A percentile compares a stretch with the other conserved stretches of the same genome.
phyloP scores from a whole-genome alignment of 2,329 filamentous ascomycete genomes.

The Plenodomus biglobosus region DNA sequence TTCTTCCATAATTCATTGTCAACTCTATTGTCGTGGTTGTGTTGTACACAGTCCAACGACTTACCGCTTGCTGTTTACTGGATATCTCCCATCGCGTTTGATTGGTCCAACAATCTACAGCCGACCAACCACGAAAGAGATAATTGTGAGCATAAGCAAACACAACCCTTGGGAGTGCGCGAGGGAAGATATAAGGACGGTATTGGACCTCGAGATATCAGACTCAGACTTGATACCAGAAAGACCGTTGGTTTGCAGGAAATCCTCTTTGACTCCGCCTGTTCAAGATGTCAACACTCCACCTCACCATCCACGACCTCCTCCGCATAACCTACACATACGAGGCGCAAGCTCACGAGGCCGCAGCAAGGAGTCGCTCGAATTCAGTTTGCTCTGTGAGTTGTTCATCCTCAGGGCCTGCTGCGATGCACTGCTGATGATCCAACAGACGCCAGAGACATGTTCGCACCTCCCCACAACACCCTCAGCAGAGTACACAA shows the following conservation, averaged over 20 bases:
- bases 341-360: constrained; percentile 29
- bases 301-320: constrained; percentile 35
- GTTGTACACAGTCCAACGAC: neutral
- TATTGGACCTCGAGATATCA: neutral
- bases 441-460: constrained; percentile 29
- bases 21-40: neutral
- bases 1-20: neutral
- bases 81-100: too few relatives aligned
- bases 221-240: too few relatives aligned
- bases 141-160: constrained; percentile 24
- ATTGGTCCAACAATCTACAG: constrained; percentile 6
- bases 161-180: neutral
- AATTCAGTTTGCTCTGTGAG: constrained; percentile 32
- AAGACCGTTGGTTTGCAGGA: too few relatives aligned
- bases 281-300: constrained; percentile 37
- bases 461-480: constrained; percentile 24
- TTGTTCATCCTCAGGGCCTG: neutral
- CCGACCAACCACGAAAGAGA: constrained; percentile 21
- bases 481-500: constrained; percentile 7
- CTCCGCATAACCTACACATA: constrained; percentile 41
- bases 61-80: too few relatives aligned
- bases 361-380: constrained; percentile 19
- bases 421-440: neutral
- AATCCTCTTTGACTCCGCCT: too few relatives aligned
- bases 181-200: constrained; percentile 6